These are phyloP conservation scores for Brachypodium distachyon DNA, from an alignment of 202 grass and related monocot species.

Conservation along the genomic window DNA sequence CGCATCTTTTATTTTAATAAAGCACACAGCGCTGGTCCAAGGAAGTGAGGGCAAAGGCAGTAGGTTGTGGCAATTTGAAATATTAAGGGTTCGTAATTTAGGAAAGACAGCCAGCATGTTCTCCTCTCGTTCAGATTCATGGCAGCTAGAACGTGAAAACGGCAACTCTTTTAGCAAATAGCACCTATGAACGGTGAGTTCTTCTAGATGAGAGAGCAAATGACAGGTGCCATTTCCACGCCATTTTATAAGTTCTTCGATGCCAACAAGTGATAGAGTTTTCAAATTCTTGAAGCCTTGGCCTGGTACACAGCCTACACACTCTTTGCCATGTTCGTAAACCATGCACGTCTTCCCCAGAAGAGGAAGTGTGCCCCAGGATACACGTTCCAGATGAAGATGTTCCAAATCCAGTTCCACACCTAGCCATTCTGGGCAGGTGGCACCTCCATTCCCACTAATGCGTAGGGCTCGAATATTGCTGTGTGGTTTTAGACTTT, in stretches of 20 bases:
- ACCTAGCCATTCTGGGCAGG: not conserved
- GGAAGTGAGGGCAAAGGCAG: not conserved
- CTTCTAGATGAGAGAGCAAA: not conserved
- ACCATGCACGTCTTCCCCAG: not conserved
- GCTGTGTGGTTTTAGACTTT: not conserved
- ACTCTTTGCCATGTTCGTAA: not conserved
- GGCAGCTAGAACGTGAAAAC: not conserved
- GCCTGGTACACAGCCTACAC: not conserved
- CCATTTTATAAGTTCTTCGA: not conserved
- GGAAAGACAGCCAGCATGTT: not conserved
- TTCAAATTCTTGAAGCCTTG: not conserved
- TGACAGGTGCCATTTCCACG: not conserved
- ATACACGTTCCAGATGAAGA: not conserved
- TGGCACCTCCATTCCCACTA: not conserved
- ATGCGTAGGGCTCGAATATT: not conserved
- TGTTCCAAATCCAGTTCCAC: not conserved
- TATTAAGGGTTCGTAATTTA: accelerated
- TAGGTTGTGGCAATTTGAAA: not conserved
- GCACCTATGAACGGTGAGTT: not conserved
- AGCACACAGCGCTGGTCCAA: not conserved
- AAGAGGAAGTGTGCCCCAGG: not conserved
- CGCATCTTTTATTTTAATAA: accelerated
- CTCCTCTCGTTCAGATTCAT: not conserved
- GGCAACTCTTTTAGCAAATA: not conserved
- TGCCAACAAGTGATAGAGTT: not conserved